Evolutionary conservation across 2,329 filamentous ascomycete genomes (phyloP), one percentile per base, ranked within the genome.

Genomic region (Hymenoscyphus scutula): DNA sequence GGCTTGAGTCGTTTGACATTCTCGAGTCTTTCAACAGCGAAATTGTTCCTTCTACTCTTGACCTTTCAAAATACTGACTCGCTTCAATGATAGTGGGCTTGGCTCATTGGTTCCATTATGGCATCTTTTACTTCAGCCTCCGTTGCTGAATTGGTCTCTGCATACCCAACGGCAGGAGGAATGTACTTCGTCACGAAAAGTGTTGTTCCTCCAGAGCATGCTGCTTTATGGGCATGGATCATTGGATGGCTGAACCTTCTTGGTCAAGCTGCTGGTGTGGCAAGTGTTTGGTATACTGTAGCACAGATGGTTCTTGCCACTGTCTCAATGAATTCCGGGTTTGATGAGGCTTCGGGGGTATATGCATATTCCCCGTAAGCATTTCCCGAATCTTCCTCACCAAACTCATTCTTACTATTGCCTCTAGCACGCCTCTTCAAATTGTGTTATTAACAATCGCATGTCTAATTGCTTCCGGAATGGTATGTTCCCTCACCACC

Each of bases 171-270:
- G 1, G 85, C 85, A 1, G 85, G 85, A 23, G 86, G 86, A 2
- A 88, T 89, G 84, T 88, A 88, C 73, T 89, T 87, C 71, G 84
- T 87, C 37, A 86, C 84, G 10, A 88, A 88, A 69, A 82, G 86
- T 70, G 84, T 88, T 37, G 84, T 88, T 1, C 85, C 85, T 8
- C 76, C 78, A 17, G 79, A 85, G 61, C 81, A 86, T 70, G 84
- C 87, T 32, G 82, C 86, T 1, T 80, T 86, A 13, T 87, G 84
- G 78, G 81, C 84, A 0, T 88, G 85, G 85, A 77, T 87, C 53
- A 84, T 87, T 61, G 85, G 85, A n/a, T 88, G 85, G 85, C 85
- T 84, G 70, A 89, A 88, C 66, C 81, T 88, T 34, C 78, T 88
- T 0, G 85, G 85, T 7, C 85, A 89, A 73, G 85, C 84, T 7